These are phyloP conservation scores for Colletotrichum horii DNA, from an alignment of 2,329 filamentous ascomycete species.

Conservation along the genomic window DNA sequence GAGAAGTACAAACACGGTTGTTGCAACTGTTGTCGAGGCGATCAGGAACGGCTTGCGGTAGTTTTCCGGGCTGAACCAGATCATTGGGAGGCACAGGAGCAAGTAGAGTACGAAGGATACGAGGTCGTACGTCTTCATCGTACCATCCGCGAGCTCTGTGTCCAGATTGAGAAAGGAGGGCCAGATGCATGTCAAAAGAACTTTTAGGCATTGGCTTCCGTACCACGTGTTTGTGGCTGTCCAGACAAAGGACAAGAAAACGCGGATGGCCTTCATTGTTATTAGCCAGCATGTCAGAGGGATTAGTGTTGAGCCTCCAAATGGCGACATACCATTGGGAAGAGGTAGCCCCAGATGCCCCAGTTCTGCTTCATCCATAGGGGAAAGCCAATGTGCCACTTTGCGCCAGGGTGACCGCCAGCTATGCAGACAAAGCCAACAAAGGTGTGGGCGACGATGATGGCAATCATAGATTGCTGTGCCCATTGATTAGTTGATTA, in stretches of 20 bases:
- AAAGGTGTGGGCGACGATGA: constrained; percentile 22
- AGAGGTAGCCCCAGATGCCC: constrained; percentile 26
- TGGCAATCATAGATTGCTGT: constrained; percentile 23
- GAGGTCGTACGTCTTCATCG: constrained; percentile 19
- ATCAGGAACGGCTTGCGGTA: constrained; percentile 25
- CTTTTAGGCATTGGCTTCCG: constrained; percentile 24
- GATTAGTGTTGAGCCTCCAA: not conserved
- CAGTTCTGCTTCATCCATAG: constrained; percentile 28
- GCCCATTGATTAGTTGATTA: not conserved
- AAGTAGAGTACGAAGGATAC: constrained; percentile 23
- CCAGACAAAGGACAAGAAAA: constrained; percentile 24
- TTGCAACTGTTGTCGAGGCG: constrained; percentile 18
- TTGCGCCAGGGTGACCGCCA: constrained; percentile 26
- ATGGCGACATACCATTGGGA: constrained; percentile 13
- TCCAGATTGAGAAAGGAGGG: constrained; percentile 17
- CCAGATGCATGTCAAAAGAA: constrained; percentile 18
- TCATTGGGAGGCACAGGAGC: constrained; percentile 22
- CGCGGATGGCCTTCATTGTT: not conserved
- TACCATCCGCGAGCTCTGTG: not conserved
- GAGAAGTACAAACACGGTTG: constrained; percentile 30
- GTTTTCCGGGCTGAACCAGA: constrained; percentile 24
- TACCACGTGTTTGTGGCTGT: constrained; percentile 27
- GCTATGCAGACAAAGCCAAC: constrained; percentile 24
- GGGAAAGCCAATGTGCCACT: constrained; percentile 28
- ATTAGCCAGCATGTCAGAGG: not conserved